phyloP scores from a whole-genome alignment of 192 early-diverging fungal genomes.

The Coemansia umbellata region DNA sequence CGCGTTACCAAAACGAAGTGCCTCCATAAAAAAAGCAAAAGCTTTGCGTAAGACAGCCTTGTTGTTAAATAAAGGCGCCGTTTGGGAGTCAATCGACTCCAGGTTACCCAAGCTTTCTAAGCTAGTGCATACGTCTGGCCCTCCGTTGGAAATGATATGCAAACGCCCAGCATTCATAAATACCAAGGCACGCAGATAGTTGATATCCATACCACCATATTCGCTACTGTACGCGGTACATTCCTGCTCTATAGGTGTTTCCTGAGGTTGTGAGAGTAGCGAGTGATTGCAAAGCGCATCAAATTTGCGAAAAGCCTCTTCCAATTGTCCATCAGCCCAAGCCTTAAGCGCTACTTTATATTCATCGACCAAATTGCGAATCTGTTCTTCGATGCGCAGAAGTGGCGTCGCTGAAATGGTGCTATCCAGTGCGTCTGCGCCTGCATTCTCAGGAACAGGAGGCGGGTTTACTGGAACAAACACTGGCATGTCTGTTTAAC shows the following conservation, averaged over 20 bases:
- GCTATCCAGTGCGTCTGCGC: neutral
- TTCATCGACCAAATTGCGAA: slow-evolving; percentile 16
- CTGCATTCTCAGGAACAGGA: neutral
- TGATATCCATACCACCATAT: slow-evolving; percentile 30
- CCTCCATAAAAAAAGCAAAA: slow-evolving; percentile 7
- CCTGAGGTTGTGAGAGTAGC: slow-evolving; percentile 11
- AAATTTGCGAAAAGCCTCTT: slow-evolving; percentile 12
- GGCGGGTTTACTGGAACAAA: slow-evolving; percentile 32
- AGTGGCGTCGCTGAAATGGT: neutral
- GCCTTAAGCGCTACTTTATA: slow-evolving; percentile 20
- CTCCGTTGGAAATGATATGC: neutral
- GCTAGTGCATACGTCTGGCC: neutral
- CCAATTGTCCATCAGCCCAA: slow-evolving; percentile 16
- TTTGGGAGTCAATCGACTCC: neutral
- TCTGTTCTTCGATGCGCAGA: slow-evolving; percentile 28
- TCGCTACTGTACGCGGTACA: slow-evolving; percentile 39
- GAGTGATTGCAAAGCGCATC: slow-evolving; percentile 4
- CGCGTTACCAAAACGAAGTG: slow-evolving; percentile 8
- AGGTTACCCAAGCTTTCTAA: neutral
- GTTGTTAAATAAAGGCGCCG: neutral
- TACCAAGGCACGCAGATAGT: slow-evolving; percentile 23
- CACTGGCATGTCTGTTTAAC: slow-evolving; percentile 12
- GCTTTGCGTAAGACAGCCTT: slow-evolving; percentile 2
- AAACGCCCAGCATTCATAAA: slow-evolving; percentile 12
- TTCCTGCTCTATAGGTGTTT: slow-evolving; percentile 25